Evolutionary conservation across 768 basidiomycete genomes (phyloP), one percentile per base, ranked within the genome.

Genomic region (Leccinum incarnatum): DNA sequence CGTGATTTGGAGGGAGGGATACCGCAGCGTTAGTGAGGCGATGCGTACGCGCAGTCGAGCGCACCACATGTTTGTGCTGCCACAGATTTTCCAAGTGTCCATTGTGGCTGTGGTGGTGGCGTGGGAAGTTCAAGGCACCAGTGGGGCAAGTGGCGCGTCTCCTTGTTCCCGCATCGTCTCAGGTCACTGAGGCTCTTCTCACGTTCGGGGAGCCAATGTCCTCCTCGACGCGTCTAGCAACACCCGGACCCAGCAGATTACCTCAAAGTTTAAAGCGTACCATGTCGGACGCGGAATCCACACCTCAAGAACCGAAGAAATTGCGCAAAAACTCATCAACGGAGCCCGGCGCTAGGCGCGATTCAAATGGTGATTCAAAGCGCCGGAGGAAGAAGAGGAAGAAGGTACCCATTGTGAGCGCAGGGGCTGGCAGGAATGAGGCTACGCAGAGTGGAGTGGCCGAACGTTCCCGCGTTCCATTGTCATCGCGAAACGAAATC

Each of bases 361-460:
- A 68, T 46, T 53, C 66, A 21, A 61, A 51, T 53, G 60, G 71
- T 25, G 71, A 72, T 27, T 25, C 56, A 4, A 74, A 60, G 51
- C 72, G 67, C 36, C 61, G 72, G 7, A 73, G 42, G 57, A 73
- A 30, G 60, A 72, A 45, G 60, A 73, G 65, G 51, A 73, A 66
- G 63, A 73, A 73, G 57, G 54, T 59, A 0, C 64, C 72, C 0
- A 54, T 73, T 23, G 72, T 73, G 17, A 53, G 3, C 11, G 12
- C 25, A 23, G 58, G 51, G 1, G 8, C 54, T 7, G 0, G 40
- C 11, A 72, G 65, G 58, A 54, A 34, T 30, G 66, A 69, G 15
- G 12, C 12, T 4, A 7, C 56, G 25, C 59, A 53, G 19, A 54
- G 45, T 53, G 55, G 42, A 29, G 54, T 2, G 11, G 67, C 46